Conservation (phyloP, 306 rosid species). For the Senna tora region DNA sequence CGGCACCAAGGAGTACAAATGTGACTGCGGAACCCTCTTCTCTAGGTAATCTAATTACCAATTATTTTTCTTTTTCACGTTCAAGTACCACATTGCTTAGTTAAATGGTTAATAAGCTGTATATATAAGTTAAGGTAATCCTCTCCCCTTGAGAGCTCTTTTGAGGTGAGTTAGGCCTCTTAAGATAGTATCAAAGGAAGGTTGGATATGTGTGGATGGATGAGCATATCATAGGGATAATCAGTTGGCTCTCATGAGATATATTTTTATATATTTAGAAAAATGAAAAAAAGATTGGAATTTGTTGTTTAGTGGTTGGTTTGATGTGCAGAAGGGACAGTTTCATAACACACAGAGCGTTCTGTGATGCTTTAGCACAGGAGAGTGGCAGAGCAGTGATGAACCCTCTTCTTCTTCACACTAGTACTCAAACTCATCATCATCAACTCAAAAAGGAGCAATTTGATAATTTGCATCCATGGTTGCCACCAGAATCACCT, state of each 20-base stretch:
- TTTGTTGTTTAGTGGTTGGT: constrained; percentile 33
- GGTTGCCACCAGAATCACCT: constrained; percentile 37
- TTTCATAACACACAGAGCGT: constrained; percentile 88
- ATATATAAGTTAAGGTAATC: no score
- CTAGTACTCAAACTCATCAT: constrained; percentile 26
- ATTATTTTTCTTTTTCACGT: no score
- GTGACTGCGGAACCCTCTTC: constrained; percentile 90
- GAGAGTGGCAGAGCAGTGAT: constrained; percentile 53
- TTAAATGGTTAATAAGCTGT: no score
- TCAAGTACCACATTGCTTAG: no score
- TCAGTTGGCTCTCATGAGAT: no score
- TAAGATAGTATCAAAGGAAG: no score
- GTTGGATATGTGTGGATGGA: no score
- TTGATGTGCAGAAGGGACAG: constrained; percentile 77
- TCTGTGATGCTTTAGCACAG: constrained; percentile 82
- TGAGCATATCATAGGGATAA: no score
- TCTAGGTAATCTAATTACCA: constrained; percentile 87
- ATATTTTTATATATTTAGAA: no score
- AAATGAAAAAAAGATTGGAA: no score
- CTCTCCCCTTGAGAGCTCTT: no score
- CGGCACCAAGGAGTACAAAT: constrained; percentile 85
- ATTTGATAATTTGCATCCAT: constrained; percentile 27
- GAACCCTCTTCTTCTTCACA: constrained; percentile 50
- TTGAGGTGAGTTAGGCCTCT: no score
- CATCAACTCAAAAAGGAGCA: constrained; percentile 15